Evolutionary conservation across 306 rosid species (phyloP), one percentile per base, ranked within the genome.

Genomic region (Lathyrus oleraceus): DNA sequence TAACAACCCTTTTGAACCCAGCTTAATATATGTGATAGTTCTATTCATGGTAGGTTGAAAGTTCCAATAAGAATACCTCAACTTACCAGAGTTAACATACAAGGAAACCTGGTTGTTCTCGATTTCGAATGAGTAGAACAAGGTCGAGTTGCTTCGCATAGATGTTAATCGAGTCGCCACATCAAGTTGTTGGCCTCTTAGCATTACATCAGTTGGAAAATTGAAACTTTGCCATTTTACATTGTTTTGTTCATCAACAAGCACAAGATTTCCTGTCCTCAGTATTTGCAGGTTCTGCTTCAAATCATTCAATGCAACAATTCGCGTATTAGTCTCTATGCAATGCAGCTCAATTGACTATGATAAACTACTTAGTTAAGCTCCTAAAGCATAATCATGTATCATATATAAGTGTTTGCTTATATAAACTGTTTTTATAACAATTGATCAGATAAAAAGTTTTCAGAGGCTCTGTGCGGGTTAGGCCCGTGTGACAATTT

Each of bases 151-250:
- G 66, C 32, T 63, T 59, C 80, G 88, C 17, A 68, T 82, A 21
- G 98, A 83, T 38, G 92, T 91, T 71, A 94, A 70, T 25, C 87
- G 76, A 44, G 97, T 91, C 1, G 95, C 89, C 38, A 91, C 91
- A 35, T 87, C 86, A 4, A 94, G 89, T 61, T 85, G 86, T 58
- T 94, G 99, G 13, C 99, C 96, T 81, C 85, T 71, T 4, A 94
- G 95, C 69, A 94, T 91, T 21, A 87, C 92, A 68, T 94, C 83
- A 0, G 96, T 88, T 7, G 96, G 99, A 75, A 91, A 94, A 74
- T 94, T 91, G 89, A 91, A 94, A 79, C 96, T 94, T 70, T 94
- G 99, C 99, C 99, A 94, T 67, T 88, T 91, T 25, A 81, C 74
- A 12, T 30, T 65, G 51, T 86, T 66, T 60, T 61, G 0, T 65